Base-by-base conservation (phyloP, 495 filamentous ascomycete species). In the Podospora bellae-mahoneyi region DNA sequence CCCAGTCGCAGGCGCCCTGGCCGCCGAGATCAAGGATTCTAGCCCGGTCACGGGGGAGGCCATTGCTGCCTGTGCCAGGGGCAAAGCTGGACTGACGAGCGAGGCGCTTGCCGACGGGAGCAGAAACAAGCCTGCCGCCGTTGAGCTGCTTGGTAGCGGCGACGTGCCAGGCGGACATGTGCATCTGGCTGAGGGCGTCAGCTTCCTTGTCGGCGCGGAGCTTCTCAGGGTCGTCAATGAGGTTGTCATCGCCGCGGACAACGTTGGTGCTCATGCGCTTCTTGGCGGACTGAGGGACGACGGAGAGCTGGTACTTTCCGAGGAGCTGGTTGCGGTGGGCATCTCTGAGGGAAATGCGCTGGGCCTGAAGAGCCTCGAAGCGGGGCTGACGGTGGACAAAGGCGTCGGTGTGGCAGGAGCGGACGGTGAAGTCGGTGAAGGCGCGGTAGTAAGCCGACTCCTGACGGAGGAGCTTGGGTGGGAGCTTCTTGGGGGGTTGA, bases 391-490 rank as follows among this genome's bases (percentile, higher is more conserved):
- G 89, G 75, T 97, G 91, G 66, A 93, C 83, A 72, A 96, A 96
- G 15, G 88, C 86, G 76, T 98, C 95, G n/a, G 75, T 79, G 62
- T 82, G 80, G 65, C 81, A 84, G 28, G 85, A 85, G 56, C 82
- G 82, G 39, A 87, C 83, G 58, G 86, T 79, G 58, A 90, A 82
- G 58, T 89, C 87, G 68, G 91, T 88, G 76, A 97, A 97, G 28
- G 92, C 92, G 68, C 92, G 89, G 83, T 94, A 94, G 76, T 95
- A 97, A n/a, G 94, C 91, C 1, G 90, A 90, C 72, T 96, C 92
- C 73, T 88, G 82, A 73, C 83, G 76, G 74, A 76, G 59, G 71
- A 82, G 64, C 74, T 81, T 82, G n/a, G 83, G 78, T 7, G 82
- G 79, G 16, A 81, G 73, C 30, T 75, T 77, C 64, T 79, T 78